A percentile compares a stretch with the other conserved stretches of the same genome.
phyloP scores from a whole-genome alignment of 1,284 basidiomycete genomes.

The Fomitiporia mediterranea region DNA sequence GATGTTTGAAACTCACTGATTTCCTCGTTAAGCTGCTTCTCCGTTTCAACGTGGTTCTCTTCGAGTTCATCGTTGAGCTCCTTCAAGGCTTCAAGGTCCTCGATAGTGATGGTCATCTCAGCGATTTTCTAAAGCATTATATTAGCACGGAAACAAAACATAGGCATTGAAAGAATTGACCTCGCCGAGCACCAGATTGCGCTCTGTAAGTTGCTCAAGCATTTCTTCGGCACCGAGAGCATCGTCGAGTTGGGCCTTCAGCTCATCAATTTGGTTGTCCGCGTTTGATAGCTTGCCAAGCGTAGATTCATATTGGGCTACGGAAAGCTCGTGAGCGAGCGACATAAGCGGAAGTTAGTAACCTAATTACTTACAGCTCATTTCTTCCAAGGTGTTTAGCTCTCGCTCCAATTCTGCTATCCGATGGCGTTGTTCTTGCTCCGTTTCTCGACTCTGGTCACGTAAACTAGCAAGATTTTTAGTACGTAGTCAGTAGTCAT shows the following conservation, averaged over 20 bases:
- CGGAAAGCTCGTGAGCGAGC: constrained; percentile 11
- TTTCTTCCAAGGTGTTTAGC: constrained; percentile 60
- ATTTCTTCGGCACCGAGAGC: constrained; percentile 95
- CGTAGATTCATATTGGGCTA: constrained; percentile 77
- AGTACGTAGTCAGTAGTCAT: constrained; percentile 15
- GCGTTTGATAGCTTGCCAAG: constrained; percentile 80
- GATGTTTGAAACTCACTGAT: constrained; percentile 51
- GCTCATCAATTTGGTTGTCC: constrained; percentile 87
- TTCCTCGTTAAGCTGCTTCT: constrained; percentile 88
- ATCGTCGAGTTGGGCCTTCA: constrained; percentile 93
- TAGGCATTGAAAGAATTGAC: constrained; percentile 35
- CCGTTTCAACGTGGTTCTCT: constrained; percentile 93
- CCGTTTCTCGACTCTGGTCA: constrained; percentile 84
- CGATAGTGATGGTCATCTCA: constrained; percentile 91
- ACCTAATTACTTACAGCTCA: constrained; percentile 48
- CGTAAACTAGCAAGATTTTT: constrained; percentile 54
- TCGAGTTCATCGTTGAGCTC: constrained; percentile 97
- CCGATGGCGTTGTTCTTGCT: constrained; percentile 77
- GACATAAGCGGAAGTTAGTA: not conserved
- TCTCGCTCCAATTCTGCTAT: constrained; percentile 91
- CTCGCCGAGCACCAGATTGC: constrained; percentile 88
- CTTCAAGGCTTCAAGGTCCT: constrained; percentile 93
- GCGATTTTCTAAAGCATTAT: constrained; percentile 74
- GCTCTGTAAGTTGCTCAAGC: constrained; percentile 92
- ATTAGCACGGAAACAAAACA: not conserved